phyloP scores from a whole-genome alignment of 2,329 filamentous ascomycete genomes.

The Beauveria australis region DNA sequence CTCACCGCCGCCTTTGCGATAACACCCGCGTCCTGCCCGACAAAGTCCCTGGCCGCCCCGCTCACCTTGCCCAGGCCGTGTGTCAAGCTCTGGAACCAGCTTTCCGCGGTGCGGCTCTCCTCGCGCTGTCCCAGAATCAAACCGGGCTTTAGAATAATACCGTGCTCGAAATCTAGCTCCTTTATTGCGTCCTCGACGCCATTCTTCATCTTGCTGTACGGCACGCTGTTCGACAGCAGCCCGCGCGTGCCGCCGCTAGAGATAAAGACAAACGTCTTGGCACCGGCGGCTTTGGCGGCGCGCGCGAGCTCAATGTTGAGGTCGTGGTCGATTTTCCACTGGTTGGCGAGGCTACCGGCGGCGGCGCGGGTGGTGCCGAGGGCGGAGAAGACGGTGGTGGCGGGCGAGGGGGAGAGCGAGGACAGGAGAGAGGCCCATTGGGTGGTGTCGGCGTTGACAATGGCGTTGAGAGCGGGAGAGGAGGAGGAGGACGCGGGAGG shows the following conservation, averaged over 20 bases:
- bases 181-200: slow-evolving; percentile 75
- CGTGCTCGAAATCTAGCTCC: slow-evolving; percentile 65
- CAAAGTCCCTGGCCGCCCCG: slow-evolving; percentile 49
- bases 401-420: slow-evolving; percentile 45
- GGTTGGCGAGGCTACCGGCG: slow-evolving; percentile 68
- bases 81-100: slow-evolving; percentile 46
- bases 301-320: slow-evolving; percentile 72
- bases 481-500: slow-evolving; percentile 39
- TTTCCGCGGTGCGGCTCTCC: slow-evolving; percentile 51
- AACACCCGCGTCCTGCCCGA: slow-evolving; percentile 66
- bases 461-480: slow-evolving; percentile 42
- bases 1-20: slow-evolving; percentile 61
- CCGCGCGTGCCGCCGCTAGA: slow-evolving; percentile 47
- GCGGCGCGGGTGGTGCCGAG: slow-evolving; percentile 71
- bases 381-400: slow-evolving; percentile 62
- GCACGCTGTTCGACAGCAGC: slow-evolving; percentile 33
- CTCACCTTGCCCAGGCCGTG: slow-evolving; percentile 46
- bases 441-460: slow-evolving; percentile 58
- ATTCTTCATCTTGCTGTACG: slow-evolving; percentile 66
- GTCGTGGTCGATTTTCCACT: slow-evolving; percentile 84
- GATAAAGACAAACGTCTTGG: slow-evolving; percentile 69
- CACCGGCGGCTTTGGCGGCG: slow-evolving; percentile 64
- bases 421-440: slow-evolving; percentile 59
- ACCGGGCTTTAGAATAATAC: slow-evolving; percentile 66
- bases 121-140: slow-evolving; percentile 65